These are phyloP conservation scores for Phaseolus lunatus DNA, from an alignment of 306 rosid genomes.

Conservation along the genomic window DNA sequence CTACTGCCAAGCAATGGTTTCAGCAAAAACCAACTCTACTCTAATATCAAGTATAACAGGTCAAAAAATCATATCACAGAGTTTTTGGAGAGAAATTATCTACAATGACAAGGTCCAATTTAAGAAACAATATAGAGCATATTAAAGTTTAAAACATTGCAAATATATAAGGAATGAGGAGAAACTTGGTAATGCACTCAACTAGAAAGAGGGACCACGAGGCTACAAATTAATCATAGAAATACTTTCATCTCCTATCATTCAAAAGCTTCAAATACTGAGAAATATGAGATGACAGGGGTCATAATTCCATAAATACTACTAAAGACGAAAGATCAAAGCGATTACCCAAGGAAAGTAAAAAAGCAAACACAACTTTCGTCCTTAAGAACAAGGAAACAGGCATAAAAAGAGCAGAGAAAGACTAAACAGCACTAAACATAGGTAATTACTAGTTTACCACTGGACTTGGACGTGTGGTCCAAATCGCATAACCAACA, in stretches of 20 bases:
- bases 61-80: background rate
- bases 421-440: background rate
- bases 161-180: background rate
- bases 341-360: background rate
- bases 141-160: background rate
- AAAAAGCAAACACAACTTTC: background rate
- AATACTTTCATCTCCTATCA: background rate
- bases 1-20: background rate
- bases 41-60: background rate
- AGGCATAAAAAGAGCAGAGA: background rate
- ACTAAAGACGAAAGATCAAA: background rate
- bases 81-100: background rate
- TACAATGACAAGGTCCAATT: background rate
- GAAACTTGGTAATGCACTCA: background rate
- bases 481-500: conserved; percentile 48
- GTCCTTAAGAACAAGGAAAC: conserved; percentile 1
- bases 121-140: background rate
- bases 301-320: background rate
- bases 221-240: background rate
- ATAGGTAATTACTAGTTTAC: conserved; percentile 31
- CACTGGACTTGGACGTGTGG: conserved; percentile 37
- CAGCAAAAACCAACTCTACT: background rate
- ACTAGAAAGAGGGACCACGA: background rate
- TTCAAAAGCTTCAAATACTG: background rate
- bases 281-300: background rate